These are phyloP conservation scores for Auxenochlorella protothecoides DNA, from an alignment of 139 green algal genomes.

Conservation along the genomic window DNA sequence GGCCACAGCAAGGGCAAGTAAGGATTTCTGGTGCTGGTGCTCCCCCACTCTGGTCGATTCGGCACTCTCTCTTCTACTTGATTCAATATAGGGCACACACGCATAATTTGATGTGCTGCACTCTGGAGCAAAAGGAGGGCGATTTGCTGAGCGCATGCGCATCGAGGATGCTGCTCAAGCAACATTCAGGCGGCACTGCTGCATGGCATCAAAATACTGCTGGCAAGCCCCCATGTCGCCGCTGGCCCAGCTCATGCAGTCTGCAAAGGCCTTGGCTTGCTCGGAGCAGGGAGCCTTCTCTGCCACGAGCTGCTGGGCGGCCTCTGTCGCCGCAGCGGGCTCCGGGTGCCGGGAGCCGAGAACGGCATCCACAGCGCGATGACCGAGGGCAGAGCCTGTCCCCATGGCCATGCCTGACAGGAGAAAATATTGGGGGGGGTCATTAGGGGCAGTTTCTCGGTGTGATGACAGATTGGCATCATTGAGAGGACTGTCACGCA, in stretches of 20 bases:
- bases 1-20: no score
- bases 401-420: conserved; percentile 65
- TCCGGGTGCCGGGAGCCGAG: conserved; percentile 42
- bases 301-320: conserved; percentile 11
- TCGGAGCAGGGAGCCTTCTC: conserved; percentile 5
- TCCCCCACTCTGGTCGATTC: no score
- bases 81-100: neutral
- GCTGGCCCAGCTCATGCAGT: conserved; percentile 70
- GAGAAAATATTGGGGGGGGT: neutral
- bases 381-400: conserved; percentile 68
- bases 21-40: no score
- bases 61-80: no score
- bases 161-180: neutral
- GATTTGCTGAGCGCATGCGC: neutral
- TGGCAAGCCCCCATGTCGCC: conserved; percentile 45
- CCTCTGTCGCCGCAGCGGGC: conserved; percentile 25
- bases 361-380: conserved; percentile 73
- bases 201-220: conserved; percentile 41
- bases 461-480: neutral
- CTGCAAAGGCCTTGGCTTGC: conserved; percentile 68
- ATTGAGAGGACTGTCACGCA: neutral
- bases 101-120: neutral
- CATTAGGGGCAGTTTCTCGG: neutral
- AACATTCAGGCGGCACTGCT: conserved; percentile 16
- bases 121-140: neutral